These are phyloP conservation scores for Diplodia corticola DNA, from an alignment of 2,329 filamentous ascomycete genomes.

Conservation along the genomic window DNA sequence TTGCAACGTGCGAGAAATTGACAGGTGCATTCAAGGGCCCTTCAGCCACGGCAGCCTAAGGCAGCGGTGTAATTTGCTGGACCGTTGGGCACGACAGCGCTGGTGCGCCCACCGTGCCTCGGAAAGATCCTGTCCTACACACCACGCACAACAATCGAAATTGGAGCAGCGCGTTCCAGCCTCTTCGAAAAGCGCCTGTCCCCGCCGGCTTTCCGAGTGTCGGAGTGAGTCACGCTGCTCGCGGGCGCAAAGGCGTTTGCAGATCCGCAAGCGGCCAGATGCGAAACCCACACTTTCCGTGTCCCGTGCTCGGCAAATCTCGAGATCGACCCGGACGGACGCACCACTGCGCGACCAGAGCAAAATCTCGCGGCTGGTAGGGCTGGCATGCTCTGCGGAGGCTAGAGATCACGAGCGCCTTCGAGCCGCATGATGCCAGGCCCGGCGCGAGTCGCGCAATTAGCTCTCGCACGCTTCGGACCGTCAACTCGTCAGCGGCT, in stretches of 20 bases:
- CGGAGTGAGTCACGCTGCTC: background rate
- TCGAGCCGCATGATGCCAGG: slow-evolving; percentile 14
- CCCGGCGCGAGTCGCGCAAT: background rate
- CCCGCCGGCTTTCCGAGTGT: background rate
- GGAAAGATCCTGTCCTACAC: slow-evolving; percentile 3
- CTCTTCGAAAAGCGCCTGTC: background rate
- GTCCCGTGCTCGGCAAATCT: slow-evolving; percentile 20
- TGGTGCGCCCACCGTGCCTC: slow-evolving; percentile 2
- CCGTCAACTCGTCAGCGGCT: background rate
- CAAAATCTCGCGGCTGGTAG: slow-evolving; percentile 15
- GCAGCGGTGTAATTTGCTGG: slow-evolving; percentile 9
- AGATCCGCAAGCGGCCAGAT: slow-evolving; percentile 1
- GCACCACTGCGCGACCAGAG: slow-evolving; percentile 5
- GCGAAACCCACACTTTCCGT: slow-evolving; percentile 7
- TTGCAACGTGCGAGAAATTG: slow-evolving; percentile 19
- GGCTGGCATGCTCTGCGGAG: slow-evolving; percentile 6
- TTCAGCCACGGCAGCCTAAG: slow-evolving; percentile 13
- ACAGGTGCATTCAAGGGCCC: slow-evolving; percentile 13
- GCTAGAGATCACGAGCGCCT: background rate
- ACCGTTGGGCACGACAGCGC: slow-evolving; percentile 7
- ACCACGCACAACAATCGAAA: slow-evolving; percentile 10
- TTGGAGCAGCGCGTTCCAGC: background rate
- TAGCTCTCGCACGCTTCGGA: slow-evolving; percentile 11
- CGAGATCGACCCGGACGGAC: slow-evolving; percentile 16
- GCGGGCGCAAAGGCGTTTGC: background rate